Evolutionary conservation across 306 rosid genomes (phyloP).

Genomic region (Casuarina cunninghamiana): DNA sequence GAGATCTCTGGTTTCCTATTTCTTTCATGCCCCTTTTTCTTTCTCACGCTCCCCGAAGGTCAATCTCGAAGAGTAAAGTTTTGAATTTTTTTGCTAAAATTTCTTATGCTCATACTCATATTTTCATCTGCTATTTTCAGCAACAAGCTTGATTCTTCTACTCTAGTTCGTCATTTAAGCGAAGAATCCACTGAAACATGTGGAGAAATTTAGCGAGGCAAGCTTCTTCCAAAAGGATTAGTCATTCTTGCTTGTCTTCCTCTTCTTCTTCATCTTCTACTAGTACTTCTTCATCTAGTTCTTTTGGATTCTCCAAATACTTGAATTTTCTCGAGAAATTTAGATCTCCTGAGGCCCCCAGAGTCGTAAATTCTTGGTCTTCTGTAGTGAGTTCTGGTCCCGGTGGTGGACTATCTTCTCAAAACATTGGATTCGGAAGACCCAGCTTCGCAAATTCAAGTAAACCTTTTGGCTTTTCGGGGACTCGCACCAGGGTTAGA

Average conservation of each 20-base stretch:
- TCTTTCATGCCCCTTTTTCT: not conserved
- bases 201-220: constrained; percentile 58
- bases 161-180: constrained; percentile 4
- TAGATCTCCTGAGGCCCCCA: constrained; percentile 13
- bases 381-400: constrained; percentile 20
- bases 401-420: constrained; percentile 23
- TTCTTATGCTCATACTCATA: constrained; percentile 10
- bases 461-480: constrained; percentile 28
- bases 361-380: constrained; percentile 9
- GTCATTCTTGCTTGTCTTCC: constrained; percentile 2
- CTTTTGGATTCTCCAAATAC: constrained; percentile 20
- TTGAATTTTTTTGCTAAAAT: not conserved
- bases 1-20: not conserved
- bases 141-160: constrained; percentile 13
- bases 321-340: constrained; percentile 31
- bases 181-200: constrained; percentile 36
- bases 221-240: constrained; percentile 44
- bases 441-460: constrained; percentile 32
- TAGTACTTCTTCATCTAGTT: constrained; percentile 21
- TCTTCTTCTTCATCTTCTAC: constrained; percentile 16
- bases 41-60: constrained; percentile 9
- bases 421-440: constrained; percentile 28
- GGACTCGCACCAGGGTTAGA: constrained; percentile 20
- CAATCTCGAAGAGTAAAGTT: not conserved
- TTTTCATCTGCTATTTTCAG: constrained; percentile 13